A percentile compares a stretch with the other conserved stretches of the same genome.
Evolutionary conservation across 306 rosid species (phyloP).

Genomic region (Dicorynia guianensis): DNA sequence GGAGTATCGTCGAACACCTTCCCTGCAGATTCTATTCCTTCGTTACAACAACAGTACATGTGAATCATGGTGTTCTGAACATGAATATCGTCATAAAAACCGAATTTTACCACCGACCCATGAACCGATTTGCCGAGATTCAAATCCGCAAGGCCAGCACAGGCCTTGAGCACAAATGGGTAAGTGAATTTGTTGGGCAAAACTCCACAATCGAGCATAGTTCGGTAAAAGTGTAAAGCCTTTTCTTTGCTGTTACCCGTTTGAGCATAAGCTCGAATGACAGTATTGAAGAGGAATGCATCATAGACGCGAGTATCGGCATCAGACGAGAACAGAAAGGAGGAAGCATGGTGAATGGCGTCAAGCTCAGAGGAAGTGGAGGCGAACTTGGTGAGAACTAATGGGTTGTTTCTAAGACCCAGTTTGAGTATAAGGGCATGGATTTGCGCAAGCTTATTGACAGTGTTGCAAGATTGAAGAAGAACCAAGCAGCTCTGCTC

Average conservation of each 20-base stretch:
- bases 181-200: conserved; percentile 83
- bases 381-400: conserved; percentile 88
- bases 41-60: conserved; percentile 72
- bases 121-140: conserved; percentile 67
- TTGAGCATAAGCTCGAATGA: conserved; percentile 79
- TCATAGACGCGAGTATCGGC: conserved; percentile 59
- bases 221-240: conserved; percentile 50
- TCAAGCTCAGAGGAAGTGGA: conserved; percentile 61
- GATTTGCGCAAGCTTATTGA: conserved; percentile 59
- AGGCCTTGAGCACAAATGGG: conserved; percentile 88
- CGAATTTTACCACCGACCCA: conserved; percentile 68
- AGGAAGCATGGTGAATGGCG: conserved; percentile 65
- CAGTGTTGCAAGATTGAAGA: conserved; percentile 56
- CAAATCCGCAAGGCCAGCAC: conserved; percentile 72
- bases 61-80: conserved; percentile 83
- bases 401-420: conserved; percentile 74
- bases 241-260: conserved; percentile 47
- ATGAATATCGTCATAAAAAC: conserved; percentile 73
- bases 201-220: conserved; percentile 64
- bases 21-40: conserved; percentile 60
- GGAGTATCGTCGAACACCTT: conserved; percentile 80
- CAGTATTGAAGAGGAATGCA: conserved; percentile 73
- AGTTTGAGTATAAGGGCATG: conserved; percentile 66
- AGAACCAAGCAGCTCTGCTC: conserved; percentile 76
- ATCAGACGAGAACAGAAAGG: conserved; percentile 60